These are phyloP conservation scores for Symbiotaphrina buchneri DNA, from an alignment of 495 filamentous ascomycete genomes.

Conservation along the genomic window DNA sequence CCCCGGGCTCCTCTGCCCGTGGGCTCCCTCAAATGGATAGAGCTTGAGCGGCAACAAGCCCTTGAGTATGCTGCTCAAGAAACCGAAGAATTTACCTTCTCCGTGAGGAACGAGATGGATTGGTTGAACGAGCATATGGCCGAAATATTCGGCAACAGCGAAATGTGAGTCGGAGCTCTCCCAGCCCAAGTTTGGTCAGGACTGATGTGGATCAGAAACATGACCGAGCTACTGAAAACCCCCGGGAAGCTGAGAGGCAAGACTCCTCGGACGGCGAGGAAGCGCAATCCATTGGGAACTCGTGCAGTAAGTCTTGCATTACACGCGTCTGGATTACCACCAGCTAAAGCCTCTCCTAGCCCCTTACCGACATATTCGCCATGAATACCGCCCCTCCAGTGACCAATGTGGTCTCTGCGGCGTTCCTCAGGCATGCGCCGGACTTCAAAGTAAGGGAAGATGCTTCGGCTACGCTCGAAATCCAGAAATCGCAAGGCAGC, in stretches of 20 bases:
- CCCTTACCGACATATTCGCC: constrained; percentile 65
- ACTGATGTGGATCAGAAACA: constrained; percentile 37
- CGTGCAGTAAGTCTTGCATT: constrained; percentile 34
- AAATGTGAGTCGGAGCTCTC: constrained; percentile 35
- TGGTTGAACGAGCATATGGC: constrained; percentile 97
- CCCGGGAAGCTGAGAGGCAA: constrained; percentile 86
- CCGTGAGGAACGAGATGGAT: constrained; percentile 73
- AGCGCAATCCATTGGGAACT: constrained; percentile 35
- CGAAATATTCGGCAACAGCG: constrained; percentile 70
- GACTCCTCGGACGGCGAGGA: constrained; percentile 66
- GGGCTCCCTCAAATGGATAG: constrained; percentile 46
- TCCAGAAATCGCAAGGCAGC: background rate
- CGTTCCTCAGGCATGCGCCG: constrained; percentile 8
- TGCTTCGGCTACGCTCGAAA: constrained; percentile 1
- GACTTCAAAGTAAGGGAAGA: constrained; percentile 12
- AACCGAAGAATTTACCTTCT: constrained; percentile 72
- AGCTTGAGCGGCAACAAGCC: constrained; percentile 41
- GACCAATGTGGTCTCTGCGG: constrained; percentile 15
- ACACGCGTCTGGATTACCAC: background rate
- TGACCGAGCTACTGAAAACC: constrained; percentile 87
- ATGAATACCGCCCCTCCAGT: constrained; percentile 18
- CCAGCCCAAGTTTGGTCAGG: background rate
- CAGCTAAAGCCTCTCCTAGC: constrained; percentile 21
- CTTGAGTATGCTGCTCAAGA: constrained; percentile 42
- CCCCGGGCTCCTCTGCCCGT: constrained; percentile 28